Conservation (phyloP, 2,329 filamentous ascomycete species). For the Xylaria sp. region DNA sequence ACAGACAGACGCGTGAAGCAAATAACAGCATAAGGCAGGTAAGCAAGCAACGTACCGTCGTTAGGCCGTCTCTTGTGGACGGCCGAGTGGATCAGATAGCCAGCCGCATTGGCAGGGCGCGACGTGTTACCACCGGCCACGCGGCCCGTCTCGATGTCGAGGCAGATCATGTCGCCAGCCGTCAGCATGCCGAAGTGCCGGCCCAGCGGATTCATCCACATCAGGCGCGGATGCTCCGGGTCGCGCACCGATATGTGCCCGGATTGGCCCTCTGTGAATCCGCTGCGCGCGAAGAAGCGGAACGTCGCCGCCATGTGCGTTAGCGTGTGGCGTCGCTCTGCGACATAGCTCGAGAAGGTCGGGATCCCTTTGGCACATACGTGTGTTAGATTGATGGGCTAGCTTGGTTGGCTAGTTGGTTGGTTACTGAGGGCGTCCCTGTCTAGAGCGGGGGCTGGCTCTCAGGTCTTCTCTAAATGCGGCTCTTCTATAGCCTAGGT, state of each 20-base stretch:
- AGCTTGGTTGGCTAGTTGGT: neutral
- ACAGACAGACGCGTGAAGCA: neutral
- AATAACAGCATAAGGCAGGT: neutral
- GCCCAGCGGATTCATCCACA: conserved; percentile 76
- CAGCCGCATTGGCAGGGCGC: conserved; percentile 72
- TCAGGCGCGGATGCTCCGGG: conserved; percentile 45
- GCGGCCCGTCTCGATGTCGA: conserved; percentile 67
- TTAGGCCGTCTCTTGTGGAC: conserved; percentile 71
- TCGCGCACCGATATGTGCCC: conserved; percentile 56
- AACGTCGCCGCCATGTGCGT: conserved; percentile 76
- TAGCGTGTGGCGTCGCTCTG: conserved; percentile 70
- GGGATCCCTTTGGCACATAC: conserved; percentile 54
- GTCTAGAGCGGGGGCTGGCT: neutral
- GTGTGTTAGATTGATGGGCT: conserved; percentile 4
- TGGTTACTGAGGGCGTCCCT: neutral
- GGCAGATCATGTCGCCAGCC: conserved; percentile 73
- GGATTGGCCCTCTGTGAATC: conserved; percentile 75
- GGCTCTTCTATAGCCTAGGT: neutral
- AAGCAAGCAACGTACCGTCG: conserved; percentile 28
- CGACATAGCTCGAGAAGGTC: conserved; percentile 53
- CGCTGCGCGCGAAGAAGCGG: conserved; percentile 72
- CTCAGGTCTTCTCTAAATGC: neutral
- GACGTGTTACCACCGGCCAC: conserved; percentile 71
- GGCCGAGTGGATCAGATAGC: conserved; percentile 76
- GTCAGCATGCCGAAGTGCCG: conserved; percentile 73